A percentile compares a stretch with the other conserved stretches of the same genome.
phyloP scores from a whole-genome alignment of 371 early-diverging fungal species.

The Rhizopus sp. region DNA sequence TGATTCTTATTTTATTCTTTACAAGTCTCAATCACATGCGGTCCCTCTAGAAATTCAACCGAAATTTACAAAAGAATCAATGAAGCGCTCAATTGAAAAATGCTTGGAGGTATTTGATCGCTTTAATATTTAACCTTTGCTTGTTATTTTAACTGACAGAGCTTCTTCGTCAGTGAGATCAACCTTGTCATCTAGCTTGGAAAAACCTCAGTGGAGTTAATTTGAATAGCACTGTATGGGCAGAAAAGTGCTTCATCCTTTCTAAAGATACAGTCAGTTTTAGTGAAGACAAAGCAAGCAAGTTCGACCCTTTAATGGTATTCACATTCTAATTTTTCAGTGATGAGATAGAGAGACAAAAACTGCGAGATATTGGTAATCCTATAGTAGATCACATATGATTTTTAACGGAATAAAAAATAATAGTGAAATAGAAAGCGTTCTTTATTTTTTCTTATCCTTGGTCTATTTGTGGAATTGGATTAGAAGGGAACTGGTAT shows the following conservation, averaged over 20 bases:
- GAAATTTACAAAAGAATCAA: slow-evolving; percentile 3
- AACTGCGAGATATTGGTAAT: slow-evolving; percentile 16
- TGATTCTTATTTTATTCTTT: slow-evolving; percentile 12
- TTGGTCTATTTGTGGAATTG: slow-evolving; percentile 1
- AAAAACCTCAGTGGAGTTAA: slow-evolving; percentile 1
- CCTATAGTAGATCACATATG: slow-evolving; percentile 7
- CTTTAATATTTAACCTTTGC: slow-evolving; percentile 7
- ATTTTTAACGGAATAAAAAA: slow-evolving; percentile 3
- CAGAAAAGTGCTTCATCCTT: slow-evolving; percentile 9
- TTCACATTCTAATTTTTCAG: slow-evolving; percentile 8
- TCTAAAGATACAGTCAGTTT: slow-evolving; percentile 9
- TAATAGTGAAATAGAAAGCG: neutral
- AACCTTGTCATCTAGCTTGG: slow-evolving; percentile 1
- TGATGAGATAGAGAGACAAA: slow-evolving; percentile 12
- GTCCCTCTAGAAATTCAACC: slow-evolving; percentile 10
- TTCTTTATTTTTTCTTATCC: neutral
- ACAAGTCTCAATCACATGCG: slow-evolving; percentile 6
- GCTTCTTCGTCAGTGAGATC: slow-evolving; percentile 6
- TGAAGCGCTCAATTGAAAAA: slow-evolving; percentile 9
- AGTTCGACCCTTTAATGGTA: slow-evolving; percentile 10
- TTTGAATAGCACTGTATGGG: slow-evolving; percentile 6
- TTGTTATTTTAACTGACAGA: slow-evolving; percentile 9
- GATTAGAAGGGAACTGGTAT: neutral
- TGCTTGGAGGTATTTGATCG: slow-evolving; percentile 8
- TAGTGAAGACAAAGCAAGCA: slow-evolving; percentile 7